Base-by-base conservation (phyloP, 306 rosid genomes). In the Adenanthera pavonina region DNA sequence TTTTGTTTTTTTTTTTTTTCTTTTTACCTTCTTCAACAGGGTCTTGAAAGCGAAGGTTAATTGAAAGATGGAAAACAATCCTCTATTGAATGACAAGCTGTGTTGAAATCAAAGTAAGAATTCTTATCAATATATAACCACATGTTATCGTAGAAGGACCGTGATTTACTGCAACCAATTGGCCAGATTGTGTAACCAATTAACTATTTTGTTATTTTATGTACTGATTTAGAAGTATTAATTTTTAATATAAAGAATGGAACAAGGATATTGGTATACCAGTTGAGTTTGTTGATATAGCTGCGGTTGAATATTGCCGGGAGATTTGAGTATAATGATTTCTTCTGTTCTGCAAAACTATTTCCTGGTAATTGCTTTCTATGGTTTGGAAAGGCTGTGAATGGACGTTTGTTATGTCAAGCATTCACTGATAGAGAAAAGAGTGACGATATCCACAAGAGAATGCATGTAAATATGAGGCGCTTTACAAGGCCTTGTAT, bases 301-400 rank as follows among this genome's bases (percentile, higher is more conserved):
- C 8, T 33, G 17, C 34, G 15, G 41, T 14, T 61, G 13, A 25
- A 30, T 35, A 8, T 7, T 19, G 15, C 16, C n/a, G 8, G 40
- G 41, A 5, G 17, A 40, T 6, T 54, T 13, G 61, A 40, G 73
- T 57, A 43, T 80, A 46, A 41, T 78, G 76, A 72, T 78, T 87
- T 88, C 47, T 69, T 12, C 17, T 46, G 2, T 81, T 35, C 48
- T 73, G 12, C 68, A 72, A 69, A 73, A 79, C 90, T 89, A 80
- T 84, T 61, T 89, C 19, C 17, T 86, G 85, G 87, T 6, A 25
- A 40, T 87, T 66, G 51, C 51, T 89, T 80, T 89, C 86, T 61
- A 80, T 34, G 82, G 19, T 81, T 79, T 83, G 74, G 69, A 60
- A 64, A 87, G 72, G 68, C 56, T 61, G 67, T 74, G 78, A 61